Percentiles rank a stretch among this genome's conserved stretches.
These are phyloP conservation scores for Moricandia arvensis DNA, from an alignment of 345 rosid genomes.

Conservation along the genomic window DNA sequence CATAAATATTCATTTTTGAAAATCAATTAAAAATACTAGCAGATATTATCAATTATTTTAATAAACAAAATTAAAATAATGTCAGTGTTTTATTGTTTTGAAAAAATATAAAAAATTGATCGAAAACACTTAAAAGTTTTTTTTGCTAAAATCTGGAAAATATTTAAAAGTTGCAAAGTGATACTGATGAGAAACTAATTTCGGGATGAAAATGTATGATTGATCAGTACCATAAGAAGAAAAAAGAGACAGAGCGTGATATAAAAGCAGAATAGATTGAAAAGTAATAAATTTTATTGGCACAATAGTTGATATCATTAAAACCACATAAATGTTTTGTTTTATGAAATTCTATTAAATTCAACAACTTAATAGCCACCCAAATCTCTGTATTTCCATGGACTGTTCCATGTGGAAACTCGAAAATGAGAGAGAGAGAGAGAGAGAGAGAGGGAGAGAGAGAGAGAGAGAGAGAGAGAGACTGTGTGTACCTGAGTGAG, in stretches of 20 bases:
- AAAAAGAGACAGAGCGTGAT: background rate
- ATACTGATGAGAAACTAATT: background rate
- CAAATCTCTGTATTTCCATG: background rate
- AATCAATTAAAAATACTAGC: no score
- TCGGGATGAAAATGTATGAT: background rate
- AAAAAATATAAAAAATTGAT: no score
- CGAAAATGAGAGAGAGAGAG: background rate
- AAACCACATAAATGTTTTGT: background rate
- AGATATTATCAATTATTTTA: no score
- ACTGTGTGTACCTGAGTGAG: background rate
- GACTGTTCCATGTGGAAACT: background rate
- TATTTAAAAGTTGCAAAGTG: background rate
- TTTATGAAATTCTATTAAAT: background rate
- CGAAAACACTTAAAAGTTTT: no score
- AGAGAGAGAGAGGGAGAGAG: background rate
- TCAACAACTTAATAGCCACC: background rate
- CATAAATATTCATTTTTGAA: no score
- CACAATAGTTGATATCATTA: background rate
- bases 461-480: background rate
- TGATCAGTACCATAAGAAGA: background rate
- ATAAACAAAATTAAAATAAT: no score
- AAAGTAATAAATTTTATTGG: background rate
- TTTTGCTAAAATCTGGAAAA: no score
- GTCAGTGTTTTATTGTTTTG: no score
- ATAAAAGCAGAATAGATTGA: background rate